Evolutionary conservation across 2,329 filamentous ascomycete genomes (phyloP), one percentile per base, ranked within the genome.

Genomic region (Thelonectria blattea): DNA sequence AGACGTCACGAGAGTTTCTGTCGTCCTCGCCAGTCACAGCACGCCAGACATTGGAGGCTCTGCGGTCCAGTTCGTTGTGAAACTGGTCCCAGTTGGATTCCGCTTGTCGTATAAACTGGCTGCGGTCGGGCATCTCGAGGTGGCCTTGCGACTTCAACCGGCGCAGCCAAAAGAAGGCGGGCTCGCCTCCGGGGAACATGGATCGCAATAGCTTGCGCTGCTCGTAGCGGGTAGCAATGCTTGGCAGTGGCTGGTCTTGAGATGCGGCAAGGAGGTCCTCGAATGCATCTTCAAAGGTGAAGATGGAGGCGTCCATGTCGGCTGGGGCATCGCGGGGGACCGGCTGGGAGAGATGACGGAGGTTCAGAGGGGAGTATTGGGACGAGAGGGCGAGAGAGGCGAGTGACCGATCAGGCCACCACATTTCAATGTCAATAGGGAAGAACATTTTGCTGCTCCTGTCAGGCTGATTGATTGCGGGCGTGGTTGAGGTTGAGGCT

Each of bases 251-350:
- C 7, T 75, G 73, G 4, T 78, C 79, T 14, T 78, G 76, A n/a
- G 77, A 78, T 17, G 79, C 77, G n/a, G 75, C 74, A 12, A 87
- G 74, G 15, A 87, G 78, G 62, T 87, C 84, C 66, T 87, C 84
- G 62, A 86, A 86, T 48, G 84, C 84, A 64, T 86, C 83, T 32
- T 81, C 76, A 64, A 85, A 87, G 9, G 81, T 83, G 66, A 85
- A 84, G 34, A 75, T 66, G 41, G 67, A 70, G 12, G 72, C 48
- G 57, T 80, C 76, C 32, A 74, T 61, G 46, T 74, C 73, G 4
- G 71, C 60, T 9, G 79, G 76, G 1, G 78, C 73, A 62, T 82
- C 81, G 8, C 71, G 75, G 0, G 83, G 83, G 0, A 75, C 67
- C 2, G 84, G 84, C 61, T 80, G 82, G 8, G 74, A 77, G 8